Evolutionary conservation across 2,329 filamentous ascomycete species (phyloP), one percentile per base, ranked within the genome.

Genomic region (Ophiosphaerella herpotricha): DNA sequence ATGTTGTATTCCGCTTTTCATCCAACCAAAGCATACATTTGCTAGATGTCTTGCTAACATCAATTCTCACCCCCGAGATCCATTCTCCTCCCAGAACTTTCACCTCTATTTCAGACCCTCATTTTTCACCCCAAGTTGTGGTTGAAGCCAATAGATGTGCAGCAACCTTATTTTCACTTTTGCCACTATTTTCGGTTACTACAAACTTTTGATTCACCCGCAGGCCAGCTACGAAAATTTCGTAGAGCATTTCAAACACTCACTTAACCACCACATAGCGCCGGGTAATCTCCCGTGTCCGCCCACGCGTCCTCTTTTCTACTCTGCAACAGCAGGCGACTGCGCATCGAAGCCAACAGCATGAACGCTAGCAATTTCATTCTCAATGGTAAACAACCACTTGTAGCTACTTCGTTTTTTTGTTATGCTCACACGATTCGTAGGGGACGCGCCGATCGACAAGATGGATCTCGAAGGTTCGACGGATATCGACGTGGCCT

Each of bases 361-460:
- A 66, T 66, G 63, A 26, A 42, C 9, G 50, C 60, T 18, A n/a
- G 47, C 2, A 32, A 16, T 4, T 40, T 65, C 46, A 54, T 46
- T 13, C 47, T 63, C 40, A 52, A 58, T 14, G 40, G 62, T 60
- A 57, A 44, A 48, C 46, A 41, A 33, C 7, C 6, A n/a, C 16
- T 14, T 34, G 11, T 29, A 29, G 1, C 24, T 14, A 4, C 24
- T 29, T 35, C 24, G 33, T 4, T 7, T 18, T 8, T n/a, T 5
- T 12, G 4, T 23, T 14, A 7, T 8, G 35, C 48, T 61, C 34
- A 63, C 36, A 45, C 1, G 3, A 16, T 8, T 24, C 3, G 11
- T 29, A 62, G 60, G 37, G 37, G 44, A 52, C 13, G 44, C 51
- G n/a, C 46, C 43, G 9, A 38, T 50, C 3, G 35, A 52, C 8